A percentile compares a stretch with the other conserved stretches of the same genome.
phyloP scores from a whole-genome alignment of 139 green algal species.

The Bryopsis sp. region DNA sequence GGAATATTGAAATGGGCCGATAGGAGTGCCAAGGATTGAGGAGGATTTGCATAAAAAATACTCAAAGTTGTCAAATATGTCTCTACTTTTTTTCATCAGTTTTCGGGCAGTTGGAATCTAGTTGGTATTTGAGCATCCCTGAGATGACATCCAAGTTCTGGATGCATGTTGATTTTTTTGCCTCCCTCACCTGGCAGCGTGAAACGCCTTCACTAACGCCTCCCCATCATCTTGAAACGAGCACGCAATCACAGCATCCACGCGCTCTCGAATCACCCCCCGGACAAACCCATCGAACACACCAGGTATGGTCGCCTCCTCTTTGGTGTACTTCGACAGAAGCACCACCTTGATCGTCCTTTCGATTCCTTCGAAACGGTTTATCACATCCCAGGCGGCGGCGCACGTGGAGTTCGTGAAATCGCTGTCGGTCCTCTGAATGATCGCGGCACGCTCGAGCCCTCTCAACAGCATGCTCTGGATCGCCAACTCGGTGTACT shows the following conservation, averaged over 20 bases:
- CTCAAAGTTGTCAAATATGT: no score
- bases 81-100: no score
- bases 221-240: neutral
- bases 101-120: no score
- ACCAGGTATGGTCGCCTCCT: neutral
- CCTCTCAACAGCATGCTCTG: neutral
- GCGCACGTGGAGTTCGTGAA: conserved; percentile 16
- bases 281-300: neutral
- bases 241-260: conserved; percentile 2
- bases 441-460: neutral
- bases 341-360: no score
- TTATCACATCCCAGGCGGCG: neutral
- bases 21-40: no score
- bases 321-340: no score
- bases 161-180: no score
- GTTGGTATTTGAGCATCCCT: no score
- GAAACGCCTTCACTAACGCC: conserved; percentile 4
- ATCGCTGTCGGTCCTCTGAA: neutral
- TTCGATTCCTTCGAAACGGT: no score
- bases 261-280: neutral
- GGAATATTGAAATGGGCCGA: no score
- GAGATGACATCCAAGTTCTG: no score
- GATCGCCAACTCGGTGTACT: conserved; percentile 6
- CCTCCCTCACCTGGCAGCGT: conserved; percentile 1
- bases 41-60: no score